Evolutionary conservation across 495 filamentous ascomycete genomes (phyloP).

Genomic region (Venustampulla echinocandica): DNA sequence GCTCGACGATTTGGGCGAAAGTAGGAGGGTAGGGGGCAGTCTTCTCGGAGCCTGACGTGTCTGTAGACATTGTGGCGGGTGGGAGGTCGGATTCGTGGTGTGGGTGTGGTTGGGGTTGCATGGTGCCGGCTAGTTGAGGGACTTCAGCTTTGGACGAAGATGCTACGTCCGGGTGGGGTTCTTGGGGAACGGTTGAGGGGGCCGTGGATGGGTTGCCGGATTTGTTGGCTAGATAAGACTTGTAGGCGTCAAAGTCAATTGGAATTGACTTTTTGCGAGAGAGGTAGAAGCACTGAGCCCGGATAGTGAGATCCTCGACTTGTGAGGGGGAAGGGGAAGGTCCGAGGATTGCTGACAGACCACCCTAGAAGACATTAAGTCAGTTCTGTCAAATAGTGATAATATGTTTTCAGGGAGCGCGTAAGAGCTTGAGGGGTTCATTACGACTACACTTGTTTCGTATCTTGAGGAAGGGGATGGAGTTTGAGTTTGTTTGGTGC

Average conservation of each 20-base stretch:
- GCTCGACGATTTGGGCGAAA: slow-evolving; percentile 82
- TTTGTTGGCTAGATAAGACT: slow-evolving; percentile 15
- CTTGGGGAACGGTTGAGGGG: background rate
- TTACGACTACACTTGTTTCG: too few species aligned
- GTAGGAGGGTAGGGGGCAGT: slow-evolving; percentile 63
- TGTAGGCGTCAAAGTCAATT: slow-evolving; percentile 24
- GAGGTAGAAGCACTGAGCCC: slow-evolving; percentile 41
- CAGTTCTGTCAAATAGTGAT: too few species aligned
- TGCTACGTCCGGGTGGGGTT: background rate
- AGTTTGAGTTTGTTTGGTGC: too few species aligned
- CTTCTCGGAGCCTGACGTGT: background rate
- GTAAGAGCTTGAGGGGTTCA: too few species aligned
- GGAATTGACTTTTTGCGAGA: slow-evolving; percentile 21
- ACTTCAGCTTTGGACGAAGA: background rate
- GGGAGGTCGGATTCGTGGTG: background rate
- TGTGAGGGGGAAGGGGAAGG: slow-evolving; percentile 33
- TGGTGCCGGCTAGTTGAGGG: background rate
- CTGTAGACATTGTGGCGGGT: background rate
- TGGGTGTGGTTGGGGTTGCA: background rate
- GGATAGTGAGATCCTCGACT: slow-evolving; percentile 32
- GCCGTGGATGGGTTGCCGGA: background rate
- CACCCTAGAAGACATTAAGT: slow-evolving; percentile 17
- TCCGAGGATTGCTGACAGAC: slow-evolving; percentile 33
- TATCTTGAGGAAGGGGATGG: too few species aligned
- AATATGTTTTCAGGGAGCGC: too few species aligned